Evolutionary conservation across 768 basidiomycete genomes (phyloP), one percentile per base, ranked within the genome.

Genomic region (Rhizopogon vulgaris): DNA sequence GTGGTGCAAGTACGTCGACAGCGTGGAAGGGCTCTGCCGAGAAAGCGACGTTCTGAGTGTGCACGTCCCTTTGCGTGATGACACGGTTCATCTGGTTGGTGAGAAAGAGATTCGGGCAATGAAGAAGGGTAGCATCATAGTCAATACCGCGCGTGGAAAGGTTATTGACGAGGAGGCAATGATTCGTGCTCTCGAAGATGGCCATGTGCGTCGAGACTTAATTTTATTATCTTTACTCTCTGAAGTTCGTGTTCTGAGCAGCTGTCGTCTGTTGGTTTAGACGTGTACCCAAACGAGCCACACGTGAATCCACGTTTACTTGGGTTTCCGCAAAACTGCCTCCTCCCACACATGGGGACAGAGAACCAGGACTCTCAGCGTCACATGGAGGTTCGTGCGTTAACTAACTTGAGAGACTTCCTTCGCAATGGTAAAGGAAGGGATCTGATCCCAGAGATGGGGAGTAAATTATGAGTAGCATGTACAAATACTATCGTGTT

Each of bases 331-430:
- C 83, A 92, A 56, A 84, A 91, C 56, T 86, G 86, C 28, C 74
- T 97, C 8, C 77, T 97, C 17, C 94, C 94, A 0, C 94, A 95
- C 66, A 85, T 95, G 84, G 94, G 94, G 6, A 93, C 91, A 0
- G 84, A 90, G 66, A 93, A 81, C 49, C 80, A 82, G 56, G 92
- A 94, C 60, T 78, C 86, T 6, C 87, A 90, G 64, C 77, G 76
- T 52, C 78, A 77, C 64, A 93, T 93, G 90, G 91, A 93, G 70
- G 74, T 90, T 34, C 80, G 87, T n/a, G 87, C 90, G 7, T 72
- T 94, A 57, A 79, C 77, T 25, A 92, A 94, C 61, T 64, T 94
- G 51, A 77, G 71, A 54, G 87, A 90, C 60, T 92, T 78, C 67
- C 66, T 92, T 52, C 74, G 71, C 14, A 71, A 70, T 11, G 88